Base-by-base conservation (phyloP, 441 rosid genomes). In the Raphanus hybrid region DNA sequence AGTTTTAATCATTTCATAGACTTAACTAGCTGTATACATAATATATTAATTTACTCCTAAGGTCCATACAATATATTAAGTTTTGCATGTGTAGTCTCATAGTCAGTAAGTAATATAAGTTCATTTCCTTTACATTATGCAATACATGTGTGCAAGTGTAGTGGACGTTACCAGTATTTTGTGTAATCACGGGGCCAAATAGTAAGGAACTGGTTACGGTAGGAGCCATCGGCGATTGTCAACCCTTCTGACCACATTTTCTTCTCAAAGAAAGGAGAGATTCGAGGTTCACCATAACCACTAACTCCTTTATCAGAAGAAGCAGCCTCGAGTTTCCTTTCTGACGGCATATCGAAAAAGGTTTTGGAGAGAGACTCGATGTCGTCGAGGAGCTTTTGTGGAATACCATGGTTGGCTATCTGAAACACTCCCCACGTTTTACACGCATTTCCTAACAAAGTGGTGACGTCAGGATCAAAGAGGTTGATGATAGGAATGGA, bases 241-340 rank as follows among this genome's bases (percentile, higher is more conserved):
- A 95, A 91, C 2, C 99, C 98, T 78, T 93, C 97, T 6, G 95
- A 89, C 99, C 99, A 95, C 96, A 95, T 89, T 52, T 75, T 86
- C 85, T 90, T 91, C 7, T 91, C 80, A 59, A 93, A 95, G 70
- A 89, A 89, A 18, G 88, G 66, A 11, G 99, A 85, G 18, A 95
- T 91, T 62, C 89, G 87, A 0, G 93, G 88, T 1, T 88, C 83
- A 0, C 98, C 98, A 57, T 89, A 95, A 52, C 99, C 98, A 0
- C 91, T 82, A 59, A 86, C 69, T 0, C 95, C 93, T 15, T 83
- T 89, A 0, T 92, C 87, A 2, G 90, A 78, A 52, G 93, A 78
- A 4, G 88, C 87, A 1, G 90, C 95, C 69, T 90, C 85, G 55
- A 91, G 87, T 78, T 95, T 95, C 43, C 86, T 89, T 4, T 87